Evolutionary conservation across 108 stramenopile genomes (phyloP).

Genomic region (Pseudonitzschia pungens): DNA sequence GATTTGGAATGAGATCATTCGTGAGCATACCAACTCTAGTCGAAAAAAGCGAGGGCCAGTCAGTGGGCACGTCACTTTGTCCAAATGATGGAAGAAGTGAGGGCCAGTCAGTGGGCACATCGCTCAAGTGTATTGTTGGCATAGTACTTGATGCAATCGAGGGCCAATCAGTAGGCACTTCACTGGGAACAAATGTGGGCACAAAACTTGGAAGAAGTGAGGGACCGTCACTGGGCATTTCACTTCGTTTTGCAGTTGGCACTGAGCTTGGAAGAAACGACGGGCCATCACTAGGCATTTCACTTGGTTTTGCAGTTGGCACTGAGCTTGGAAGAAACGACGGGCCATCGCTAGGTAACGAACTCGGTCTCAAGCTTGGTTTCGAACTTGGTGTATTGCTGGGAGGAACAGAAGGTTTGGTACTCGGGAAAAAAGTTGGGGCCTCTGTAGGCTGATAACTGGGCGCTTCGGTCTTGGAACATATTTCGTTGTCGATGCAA

Average conservation of each 20-base stretch:
- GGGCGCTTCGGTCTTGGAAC: background rate
- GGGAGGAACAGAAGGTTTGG: background rate
- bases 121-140: conserved; percentile 6
- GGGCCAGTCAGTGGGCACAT: background rate
- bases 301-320: background rate
- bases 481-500: background rate
- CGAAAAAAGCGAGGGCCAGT: background rate
- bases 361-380: background rate
- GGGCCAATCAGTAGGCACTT: background rate
- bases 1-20: background rate
- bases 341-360: background rate
- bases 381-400: background rate
- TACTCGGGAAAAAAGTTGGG: background rate
- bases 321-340: background rate
- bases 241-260: conserved; percentile 9
- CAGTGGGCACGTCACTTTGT: background rate
- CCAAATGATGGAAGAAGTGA: background rate
- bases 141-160: background rate
- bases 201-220: background rate
- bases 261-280: background rate
- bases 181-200: background rate
- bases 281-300: background rate
- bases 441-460: conserved; percentile 1
- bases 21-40: background rate
- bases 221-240: background rate